Base-by-base conservation (phyloP, 2,329 filamentous ascomycete genomes). In the Curvularia spicifera region DNA sequence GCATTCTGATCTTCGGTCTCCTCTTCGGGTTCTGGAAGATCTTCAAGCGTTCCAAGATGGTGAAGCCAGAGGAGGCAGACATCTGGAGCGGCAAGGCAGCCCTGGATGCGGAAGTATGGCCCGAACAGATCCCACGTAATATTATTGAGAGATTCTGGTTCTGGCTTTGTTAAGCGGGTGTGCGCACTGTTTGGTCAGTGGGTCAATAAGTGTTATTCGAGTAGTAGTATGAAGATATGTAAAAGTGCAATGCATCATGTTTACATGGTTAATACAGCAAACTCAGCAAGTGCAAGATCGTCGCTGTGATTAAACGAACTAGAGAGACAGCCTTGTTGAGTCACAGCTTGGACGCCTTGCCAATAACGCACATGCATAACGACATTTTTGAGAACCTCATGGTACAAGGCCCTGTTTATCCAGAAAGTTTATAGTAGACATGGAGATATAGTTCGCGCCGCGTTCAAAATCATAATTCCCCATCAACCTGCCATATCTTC, bases 21-120 rank as follows among this genome's bases (percentile, higher is more conserved):
- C 76, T 84, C 8, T 91, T 84, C 66, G 61, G 83, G 12, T 81
- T 85, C 45, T 91, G 88, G 85, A 91, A 91, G 73, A 73, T 87
- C 35, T 77, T 84, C 69, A 89, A 89, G 71, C 83, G 85, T 63
- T 89, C 88, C 0, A 84, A 83, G 53, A 64, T 76, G 31, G 76
- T 82, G 59, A 76, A 76, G 53, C 66, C 76, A 20, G 69, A 64
- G 0, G 75, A 80, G 57, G 78, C 77, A 5, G 80, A 82, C 59
- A 78, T 82, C 40, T 79, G 76, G 73, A 78, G 72, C 26, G 80
- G 80, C 8, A 82, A 82, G 72, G 78, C 78, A 28, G 78, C 77
- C 28, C 64, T 82, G 39, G 80, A 83, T 69, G 80, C 76, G 6
- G 77, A 79, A 59, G 66, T 76, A 12, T 82, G 79, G 79, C 76